Evolutionary conservation across 2,329 filamentous ascomycete species (phyloP).

Genomic region (Ascochyta clinopodiicola): DNA sequence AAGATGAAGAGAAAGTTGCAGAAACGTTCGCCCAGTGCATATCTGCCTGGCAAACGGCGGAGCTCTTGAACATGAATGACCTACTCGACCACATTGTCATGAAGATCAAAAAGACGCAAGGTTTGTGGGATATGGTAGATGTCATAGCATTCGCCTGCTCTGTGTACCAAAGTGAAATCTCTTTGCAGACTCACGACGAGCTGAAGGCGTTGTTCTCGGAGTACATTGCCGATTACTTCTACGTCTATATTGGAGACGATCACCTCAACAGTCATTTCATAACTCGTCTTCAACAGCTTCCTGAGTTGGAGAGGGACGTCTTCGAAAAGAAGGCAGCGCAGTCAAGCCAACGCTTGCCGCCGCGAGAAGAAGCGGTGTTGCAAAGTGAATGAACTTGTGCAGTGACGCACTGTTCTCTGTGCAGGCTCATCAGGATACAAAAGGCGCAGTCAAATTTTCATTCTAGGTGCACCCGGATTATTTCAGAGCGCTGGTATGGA

Average conservation of each 20-base stretch:
- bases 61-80: constrained; percentile 32
- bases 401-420: too few relatives aligned
- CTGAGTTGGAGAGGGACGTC: constrained; percentile 27
- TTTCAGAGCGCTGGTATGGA: too few relatives aligned
- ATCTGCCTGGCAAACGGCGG: constrained; percentile 30
- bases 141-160: constrained; percentile 22
- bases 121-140: constrained; percentile 14
- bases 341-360: not conserved
- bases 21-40: constrained; percentile 28
- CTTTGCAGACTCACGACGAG: constrained; percentile 6
- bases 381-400: not conserved
- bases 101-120: constrained; percentile 24
- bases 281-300: constrained; percentile 16
- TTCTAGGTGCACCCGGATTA: too few relatives aligned
- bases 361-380: not conserved
- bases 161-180: constrained; percentile 20
- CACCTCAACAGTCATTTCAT: constrained; percentile 15
- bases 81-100: constrained; percentile 33
- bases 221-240: constrained; percentile 31
- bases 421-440: too few relatives aligned
- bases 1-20: constrained; percentile 18
- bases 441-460: too few relatives aligned
- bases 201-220: constrained; percentile 27
- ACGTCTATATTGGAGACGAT: constrained; percentile 20
- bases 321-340: not conserved